Evolutionary conservation across 108 stramenopile genomes (phyloP).

Genomic region (Nitzschia palea): DNA sequence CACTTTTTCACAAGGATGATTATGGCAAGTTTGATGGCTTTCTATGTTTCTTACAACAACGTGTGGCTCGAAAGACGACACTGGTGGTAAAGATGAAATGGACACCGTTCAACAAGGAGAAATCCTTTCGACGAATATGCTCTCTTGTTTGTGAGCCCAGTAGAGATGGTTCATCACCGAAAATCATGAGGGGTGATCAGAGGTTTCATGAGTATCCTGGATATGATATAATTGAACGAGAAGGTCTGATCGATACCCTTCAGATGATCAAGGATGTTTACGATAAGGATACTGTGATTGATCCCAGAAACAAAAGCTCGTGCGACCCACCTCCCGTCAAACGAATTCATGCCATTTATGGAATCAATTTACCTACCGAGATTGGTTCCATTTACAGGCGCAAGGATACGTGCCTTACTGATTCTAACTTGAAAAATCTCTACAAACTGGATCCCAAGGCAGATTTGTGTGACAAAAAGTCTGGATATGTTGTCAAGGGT

Average conservation of each 20-base stretch:
- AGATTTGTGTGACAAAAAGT: background rate
- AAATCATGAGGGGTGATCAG: background rate
- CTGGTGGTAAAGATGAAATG: conserved; percentile 14
- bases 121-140: conserved; percentile 11
- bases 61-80: background rate
- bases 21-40: conserved; percentile 11
- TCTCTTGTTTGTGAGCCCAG: conserved; percentile 18
- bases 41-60: background rate
- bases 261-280: conserved; percentile 19
- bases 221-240: conserved; percentile 30
- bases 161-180: background rate
- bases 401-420: conserved; percentile 24
- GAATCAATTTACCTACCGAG: conserved; percentile 60
- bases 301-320: conserved; percentile 15
- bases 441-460: conserved; percentile 44
- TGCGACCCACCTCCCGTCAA: conserved; percentile 55
- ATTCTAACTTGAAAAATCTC: conserved; percentile 14
- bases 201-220: conserved; percentile 22
- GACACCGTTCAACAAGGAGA: background rate
- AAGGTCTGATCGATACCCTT: conserved; percentile 22
- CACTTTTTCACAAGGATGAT: conserved; percentile 27
- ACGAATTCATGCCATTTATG: conserved; percentile 55
- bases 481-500: conserved; percentile 19
- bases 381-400: conserved; percentile 50
- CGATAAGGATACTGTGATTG: conserved; percentile 17